phyloP scores from a whole-genome alignment of 768 basidiomycete genomes.

The Solioccasus polychromus region DNA sequence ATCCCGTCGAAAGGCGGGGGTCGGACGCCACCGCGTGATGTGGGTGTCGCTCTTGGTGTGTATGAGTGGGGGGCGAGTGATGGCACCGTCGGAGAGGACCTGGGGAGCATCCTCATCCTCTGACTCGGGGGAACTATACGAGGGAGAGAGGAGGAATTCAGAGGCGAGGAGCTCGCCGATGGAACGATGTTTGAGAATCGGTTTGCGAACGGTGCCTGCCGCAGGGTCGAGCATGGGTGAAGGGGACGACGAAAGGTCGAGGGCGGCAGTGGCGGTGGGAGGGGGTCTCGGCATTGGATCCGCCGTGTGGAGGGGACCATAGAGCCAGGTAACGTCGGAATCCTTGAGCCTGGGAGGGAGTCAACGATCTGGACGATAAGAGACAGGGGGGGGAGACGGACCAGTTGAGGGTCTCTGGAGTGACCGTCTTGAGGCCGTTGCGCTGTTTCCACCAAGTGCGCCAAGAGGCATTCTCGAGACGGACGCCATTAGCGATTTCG shows the following conservation, averaged over 20 bases:
- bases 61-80: constrained; percentile 55
- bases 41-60: constrained; percentile 92
- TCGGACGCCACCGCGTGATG: constrained; percentile 55
- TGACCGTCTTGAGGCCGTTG: constrained; percentile 91
- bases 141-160: constrained; percentile 60
- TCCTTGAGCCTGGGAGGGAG: constrained; percentile 83
- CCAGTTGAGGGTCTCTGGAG: constrained; percentile 98
- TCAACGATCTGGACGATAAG: constrained; percentile 1
- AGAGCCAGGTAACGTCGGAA: constrained; percentile 98
- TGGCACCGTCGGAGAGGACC: too few species aligned
- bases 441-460: constrained; percentile 99
- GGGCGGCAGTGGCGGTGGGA: constrained; percentile 34
- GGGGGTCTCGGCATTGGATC: constrained; percentile 57
- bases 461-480: constrained; percentile 98
- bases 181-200: constrained; percentile 94
- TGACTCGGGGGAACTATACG: constrained; percentile 59
- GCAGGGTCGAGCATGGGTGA: constrained; percentile 22
- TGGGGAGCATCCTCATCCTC: constrained; percentile 47
- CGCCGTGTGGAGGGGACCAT: constrained; percentile 95
- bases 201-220: constrained; percentile 51
- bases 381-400: constrained; percentile 40
- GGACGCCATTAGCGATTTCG: constrained; percentile 91
- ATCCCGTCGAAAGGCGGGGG: constrained; percentile 49
- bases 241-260: constrained; percentile 36
- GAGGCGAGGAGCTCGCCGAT: constrained; percentile 85